These are phyloP conservation scores for Immersiporthe knoxdaviesiana DNA, from an alignment of 2,329 filamentous ascomycete genomes.

Conservation along the genomic window DNA sequence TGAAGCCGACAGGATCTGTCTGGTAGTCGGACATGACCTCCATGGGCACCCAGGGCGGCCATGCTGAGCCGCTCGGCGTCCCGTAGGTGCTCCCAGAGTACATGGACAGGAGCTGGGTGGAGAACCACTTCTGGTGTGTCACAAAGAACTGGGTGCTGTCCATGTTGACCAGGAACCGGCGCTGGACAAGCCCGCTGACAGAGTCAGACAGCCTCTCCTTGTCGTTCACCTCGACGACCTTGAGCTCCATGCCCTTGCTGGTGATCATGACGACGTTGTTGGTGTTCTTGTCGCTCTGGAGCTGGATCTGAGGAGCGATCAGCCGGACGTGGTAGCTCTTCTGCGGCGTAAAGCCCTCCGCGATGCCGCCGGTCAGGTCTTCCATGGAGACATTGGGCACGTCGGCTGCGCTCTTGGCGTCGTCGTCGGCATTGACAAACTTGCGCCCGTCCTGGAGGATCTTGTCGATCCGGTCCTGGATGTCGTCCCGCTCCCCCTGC, in stretches of 20 bases:
- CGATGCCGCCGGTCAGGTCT: constrained; percentile 74
- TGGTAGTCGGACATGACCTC: constrained; percentile 99
- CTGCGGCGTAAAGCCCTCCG: constrained; percentile 84
- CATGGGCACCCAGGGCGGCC: constrained; percentile 98
- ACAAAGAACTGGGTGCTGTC: constrained; percentile 99
- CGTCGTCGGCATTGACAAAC: constrained; percentile 74
- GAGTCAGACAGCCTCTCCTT: constrained; percentile 89
- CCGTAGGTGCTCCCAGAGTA: constrained; percentile 96
- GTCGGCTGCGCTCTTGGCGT: constrained; percentile 34
- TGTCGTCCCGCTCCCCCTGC: constrained; percentile 48
- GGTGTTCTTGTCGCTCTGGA: constrained; percentile 97
- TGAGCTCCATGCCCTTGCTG: constrained; percentile 96
- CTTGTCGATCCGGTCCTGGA: constrained; percentile 85
- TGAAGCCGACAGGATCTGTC: constrained; percentile 94
- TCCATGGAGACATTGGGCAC: constrained; percentile 53
- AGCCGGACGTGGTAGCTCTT: constrained; percentile 94
- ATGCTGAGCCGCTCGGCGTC: constrained; percentile 78
- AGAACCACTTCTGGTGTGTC: constrained; percentile 89
- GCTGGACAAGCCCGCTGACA: constrained; percentile 93
- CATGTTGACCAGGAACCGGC: constrained; percentile 92
- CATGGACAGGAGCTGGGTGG: constrained; percentile 81
- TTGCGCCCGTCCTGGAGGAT: constrained; percentile 82
- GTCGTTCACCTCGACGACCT: constrained; percentile 97
- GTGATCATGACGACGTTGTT: constrained; percentile 97
- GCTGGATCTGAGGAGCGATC: constrained; percentile 95